phyloP scores from a whole-genome alignment of 805 yeast species.

The Scheffersomyces ergatensis region DNA sequence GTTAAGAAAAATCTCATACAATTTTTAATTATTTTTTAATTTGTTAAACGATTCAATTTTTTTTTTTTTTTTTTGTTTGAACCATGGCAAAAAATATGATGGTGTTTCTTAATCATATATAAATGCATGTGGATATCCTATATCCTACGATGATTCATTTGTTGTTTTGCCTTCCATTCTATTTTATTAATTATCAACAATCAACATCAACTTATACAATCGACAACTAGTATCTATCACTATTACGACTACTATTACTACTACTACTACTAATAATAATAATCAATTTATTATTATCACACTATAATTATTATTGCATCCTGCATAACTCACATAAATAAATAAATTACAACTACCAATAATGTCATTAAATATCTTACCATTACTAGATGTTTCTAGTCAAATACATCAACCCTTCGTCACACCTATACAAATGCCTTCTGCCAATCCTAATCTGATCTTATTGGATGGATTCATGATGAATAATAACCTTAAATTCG shows the following conservation, averaged over 20 bases:
- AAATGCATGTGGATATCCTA: not conserved
- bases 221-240: not conserved
- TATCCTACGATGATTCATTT: too few relatives aligned
- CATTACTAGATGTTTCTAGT: constrained; percentile 8
- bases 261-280: too few relatives aligned
- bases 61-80: too few relatives aligned
- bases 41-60: too few relatives aligned
- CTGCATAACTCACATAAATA: not conserved
- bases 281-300: not conserved
- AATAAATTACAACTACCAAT: not conserved
- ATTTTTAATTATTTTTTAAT: too few relatives aligned
- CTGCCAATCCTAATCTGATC: constrained; percentile 6
- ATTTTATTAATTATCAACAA: not conserved
- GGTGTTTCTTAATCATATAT: too few relatives aligned
- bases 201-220: not conserved
- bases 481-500: constrained; percentile 37
- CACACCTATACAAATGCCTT: not conserved
- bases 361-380: constrained; percentile 12
- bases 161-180: not conserved
- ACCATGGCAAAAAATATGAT: too few relatives aligned
- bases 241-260: not conserved
- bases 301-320: not conserved
- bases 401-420: constrained; percentile 1
- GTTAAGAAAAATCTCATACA: too few relatives aligned
- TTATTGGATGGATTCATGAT: constrained; percentile 20